Evolutionary conservation across 2,329 filamentous ascomycete species (phyloP), one percentile per base, ranked within the genome.

Genomic region (Cordyceps fumosorosea): DNA sequence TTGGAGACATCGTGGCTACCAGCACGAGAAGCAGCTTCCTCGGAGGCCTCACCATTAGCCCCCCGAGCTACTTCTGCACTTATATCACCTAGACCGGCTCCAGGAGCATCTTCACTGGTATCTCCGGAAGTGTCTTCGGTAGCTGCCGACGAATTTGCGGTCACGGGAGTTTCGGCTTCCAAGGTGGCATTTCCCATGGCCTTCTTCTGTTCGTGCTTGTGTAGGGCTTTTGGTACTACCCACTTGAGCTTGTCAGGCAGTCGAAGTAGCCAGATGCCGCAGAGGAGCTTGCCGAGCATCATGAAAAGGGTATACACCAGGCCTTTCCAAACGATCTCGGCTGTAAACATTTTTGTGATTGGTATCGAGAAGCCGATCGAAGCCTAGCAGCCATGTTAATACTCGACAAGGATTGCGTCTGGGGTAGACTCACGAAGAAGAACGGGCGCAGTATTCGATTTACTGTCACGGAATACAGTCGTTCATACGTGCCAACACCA

Each of bases 321-420:
- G 0, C 90, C 90, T 12, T 85, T 83, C 90, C 89, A 95, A 1
- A 92, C 74, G 0, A 89, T 79, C 0, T 75, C 68, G 0, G 83
- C 83, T 0, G 72, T 71, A 67, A 92, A 93, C 79, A 95, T 85
- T 6, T 83, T 75, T 0, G 81, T 84, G 34, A 93, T 87, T 0
- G 90, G 90, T 1, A 95, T 89, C 0, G 89, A 87, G 69, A 93
- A 93, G 0, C 90, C 90, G 42, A 93, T 88, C 0, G 82, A 84
- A 0, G 82, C 78, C 78, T 80, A 20, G 14, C 24, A 10, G 8
- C 5, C 10, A 0, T 0, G 2, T 68, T 7, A 68, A 65, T 29
- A 22, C 22, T 1, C 16, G 6, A 6, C n/a, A 11, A 29, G 3
- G 2, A 26, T 45, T 11, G 11, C 8, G 40, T 18, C 18, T 10